A percentile compares a stretch with the other conserved stretches of the same genome.
Conservation (phyloP, 2,329 filamentous ascomycete genomes). For the Clonostachys solani region DNA sequence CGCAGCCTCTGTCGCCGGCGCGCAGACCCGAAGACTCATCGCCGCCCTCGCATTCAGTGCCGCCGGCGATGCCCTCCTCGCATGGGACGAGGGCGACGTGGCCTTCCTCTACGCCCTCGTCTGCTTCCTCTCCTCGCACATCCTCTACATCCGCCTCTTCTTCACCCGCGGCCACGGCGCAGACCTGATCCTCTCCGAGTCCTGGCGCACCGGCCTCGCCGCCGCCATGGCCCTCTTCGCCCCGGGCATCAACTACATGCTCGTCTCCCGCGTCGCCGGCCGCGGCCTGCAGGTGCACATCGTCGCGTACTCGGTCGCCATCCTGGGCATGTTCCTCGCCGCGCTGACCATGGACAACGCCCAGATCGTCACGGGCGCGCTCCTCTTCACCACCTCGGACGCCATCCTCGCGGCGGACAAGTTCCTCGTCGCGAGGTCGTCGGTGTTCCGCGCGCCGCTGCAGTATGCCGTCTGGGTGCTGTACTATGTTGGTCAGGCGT, state of each 20-base stretch:
- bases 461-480: conserved; percentile 25
- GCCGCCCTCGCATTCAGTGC: conserved; percentile 21
- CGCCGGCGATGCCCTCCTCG: conserved; percentile 27
- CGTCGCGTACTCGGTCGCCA: conserved; percentile 20
- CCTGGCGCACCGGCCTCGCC: conserved; percentile 8
- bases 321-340: conserved; percentile 21
- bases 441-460: conserved; percentile 18
- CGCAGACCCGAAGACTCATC: conserved; percentile 9
- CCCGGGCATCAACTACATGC: conserved; percentile 13
- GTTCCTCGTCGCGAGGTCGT: conserved; percentile 18
- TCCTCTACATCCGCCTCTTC: conserved; percentile 24
- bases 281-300: conserved; percentile 17
- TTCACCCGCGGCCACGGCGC: conserved; percentile 5
- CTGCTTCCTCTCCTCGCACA: conserved; percentile 25
- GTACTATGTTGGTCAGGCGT: conserved; percentile 26
- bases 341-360: conserved; percentile 17
- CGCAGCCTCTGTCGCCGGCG: conserved; percentile 6
- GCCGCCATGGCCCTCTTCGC: conserved; percentile 12
- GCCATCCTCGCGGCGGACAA: conserved; percentile 21
- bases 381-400: conserved; percentile 25
- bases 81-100: conserved; percentile 20
- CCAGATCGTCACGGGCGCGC: conserved; percentile 16
- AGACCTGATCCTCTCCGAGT: conserved; percentile 3
- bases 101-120: conserved; percentile 23
- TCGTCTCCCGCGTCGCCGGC: conserved; percentile 17